Evolutionary conservation across 2,329 filamentous ascomycete species (phyloP), one percentile per base, ranked within the genome.

Genomic region (Paraconiothyrium brasiliense): DNA sequence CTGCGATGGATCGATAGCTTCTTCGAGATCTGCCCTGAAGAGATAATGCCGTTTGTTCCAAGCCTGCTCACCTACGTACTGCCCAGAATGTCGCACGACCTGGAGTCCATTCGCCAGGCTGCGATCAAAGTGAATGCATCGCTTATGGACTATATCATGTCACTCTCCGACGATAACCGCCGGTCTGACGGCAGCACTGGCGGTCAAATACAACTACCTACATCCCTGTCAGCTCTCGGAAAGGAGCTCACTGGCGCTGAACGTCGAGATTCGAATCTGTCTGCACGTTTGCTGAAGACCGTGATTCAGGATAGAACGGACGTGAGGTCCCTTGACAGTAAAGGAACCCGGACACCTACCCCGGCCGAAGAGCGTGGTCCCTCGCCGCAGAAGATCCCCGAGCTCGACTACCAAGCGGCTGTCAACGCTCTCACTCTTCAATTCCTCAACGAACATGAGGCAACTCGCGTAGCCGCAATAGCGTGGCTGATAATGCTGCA

Each of bases 401-500:
- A 97, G 74, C 85, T 99, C n/a, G 94, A 99, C 79, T 99, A 98
- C 76, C 92, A 94, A 41, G 93, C 93, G 20, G 94, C 95, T 5
- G 95, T 99, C 52, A 96, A 91, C 78, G 95, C 94, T 9, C 85
- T 99, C 44, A 99, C 94, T 0, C 81, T 98, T 8, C 88, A 98
- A 57, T 98, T 99, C 72, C 83, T 99, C 56, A 97, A 99, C 73
- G 94, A 99, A 71, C 93, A 98, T 74, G 96, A 99, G 81, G 93
- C 92, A 32, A 99, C 95, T 2, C 89, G 95, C 63, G 94, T 98
- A 32, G 94, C 94, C 41, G 94, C 95, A 16, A 83, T 99, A 63
- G 94, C 92, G 6, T 99, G 95, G 95, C 85, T 99, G 59, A 95
- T 98, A 61, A 98, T 98, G 94, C 85, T 99, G 44, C 95, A 99